phyloP scores from a whole-genome alignment of 1,284 basidiomycete genomes.

The Irpex rosettiformis region DNA sequence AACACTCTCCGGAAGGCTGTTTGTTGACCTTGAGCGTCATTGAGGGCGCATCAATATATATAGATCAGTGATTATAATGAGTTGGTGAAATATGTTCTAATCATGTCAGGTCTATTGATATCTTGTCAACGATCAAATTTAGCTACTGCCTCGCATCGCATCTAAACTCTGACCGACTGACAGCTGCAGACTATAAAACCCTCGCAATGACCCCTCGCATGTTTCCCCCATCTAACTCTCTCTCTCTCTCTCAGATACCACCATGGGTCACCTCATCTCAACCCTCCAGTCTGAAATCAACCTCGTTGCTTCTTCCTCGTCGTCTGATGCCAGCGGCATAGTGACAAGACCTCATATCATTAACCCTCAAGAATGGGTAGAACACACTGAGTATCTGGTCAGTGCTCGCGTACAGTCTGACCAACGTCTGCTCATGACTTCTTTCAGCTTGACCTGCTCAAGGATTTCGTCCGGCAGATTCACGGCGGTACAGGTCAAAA shows the following conservation, averaged over 20 bases:
- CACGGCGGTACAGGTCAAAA: slow-evolving; percentile 40
- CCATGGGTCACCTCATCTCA: slow-evolving; percentile 4
- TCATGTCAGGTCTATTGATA: too few relatives aligned
- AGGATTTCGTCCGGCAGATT: neutral
- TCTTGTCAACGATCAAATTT: too few relatives aligned
- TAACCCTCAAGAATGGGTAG: neutral
- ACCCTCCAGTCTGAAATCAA: neutral
- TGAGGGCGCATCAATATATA: neutral
- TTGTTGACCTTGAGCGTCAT: neutral
- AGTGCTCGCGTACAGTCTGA: neutral
- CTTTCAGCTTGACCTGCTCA: neutral
- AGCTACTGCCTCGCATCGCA: too few relatives aligned
- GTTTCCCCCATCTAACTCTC: neutral
- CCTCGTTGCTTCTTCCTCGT: neutral
- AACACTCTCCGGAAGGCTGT: neutral
- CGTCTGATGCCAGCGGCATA: neutral
- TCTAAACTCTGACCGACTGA: too few relatives aligned
- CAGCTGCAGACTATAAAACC: too few relatives aligned
- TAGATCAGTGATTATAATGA: too few relatives aligned
- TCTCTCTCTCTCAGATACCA: too few relatives aligned
- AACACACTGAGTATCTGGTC: neutral
- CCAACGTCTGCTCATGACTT: neutral
- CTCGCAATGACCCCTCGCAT: too few relatives aligned
- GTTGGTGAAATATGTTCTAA: too few relatives aligned
- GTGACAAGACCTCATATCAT: neutral